Conservation (phyloP, 2,329 filamentous ascomycete species). For the Alternaria postmessia region DNA sequence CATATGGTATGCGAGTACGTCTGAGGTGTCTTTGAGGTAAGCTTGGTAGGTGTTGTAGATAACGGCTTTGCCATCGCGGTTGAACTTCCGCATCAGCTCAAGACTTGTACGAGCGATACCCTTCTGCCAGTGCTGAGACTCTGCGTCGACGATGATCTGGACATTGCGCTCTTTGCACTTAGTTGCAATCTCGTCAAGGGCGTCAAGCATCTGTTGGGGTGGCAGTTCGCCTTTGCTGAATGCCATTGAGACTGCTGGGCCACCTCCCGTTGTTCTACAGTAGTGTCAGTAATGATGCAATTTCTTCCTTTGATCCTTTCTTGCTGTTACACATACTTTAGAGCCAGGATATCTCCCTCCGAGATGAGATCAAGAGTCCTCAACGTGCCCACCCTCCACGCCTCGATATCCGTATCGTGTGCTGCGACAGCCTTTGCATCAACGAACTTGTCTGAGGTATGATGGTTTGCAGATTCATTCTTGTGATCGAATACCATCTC, state of each 20-base stretch:
- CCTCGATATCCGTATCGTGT: conserved; percentile 47
- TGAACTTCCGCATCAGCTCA: conserved; percentile 61
- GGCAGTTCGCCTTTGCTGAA: conserved; percentile 48
- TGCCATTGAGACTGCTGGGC: conserved; percentile 51
- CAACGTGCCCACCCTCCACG: conserved; percentile 40
- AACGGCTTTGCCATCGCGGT: conserved; percentile 57
- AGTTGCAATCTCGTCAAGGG: conserved; percentile 53
- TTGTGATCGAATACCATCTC: conserved; percentile 63
- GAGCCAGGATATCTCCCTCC: conserved; percentile 42
- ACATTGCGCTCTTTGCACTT: conserved; percentile 52
- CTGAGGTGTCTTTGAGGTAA: conserved; percentile 61
- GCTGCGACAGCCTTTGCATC: conserved; percentile 6
- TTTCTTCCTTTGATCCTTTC: neutral
- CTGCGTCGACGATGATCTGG: conserved; percentile 58
- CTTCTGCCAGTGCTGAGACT: conserved; percentile 56
- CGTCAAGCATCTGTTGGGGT: conserved; percentile 55
- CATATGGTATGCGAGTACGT: conserved; percentile 56
- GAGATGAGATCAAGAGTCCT: conserved; percentile 42
- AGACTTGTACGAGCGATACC: conserved; percentile 65
- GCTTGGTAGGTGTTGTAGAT: conserved; percentile 74
- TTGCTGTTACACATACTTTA: conserved; percentile 33
- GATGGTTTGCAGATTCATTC: conserved; percentile 28
- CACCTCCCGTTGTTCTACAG: conserved; percentile 55
- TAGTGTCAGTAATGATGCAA: conserved; percentile 16
- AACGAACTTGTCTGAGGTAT: conserved; percentile 22